Base-by-base conservation (phyloP, 1,139 yeast genomes). In the Geotrichum carabidarum region DNA sequence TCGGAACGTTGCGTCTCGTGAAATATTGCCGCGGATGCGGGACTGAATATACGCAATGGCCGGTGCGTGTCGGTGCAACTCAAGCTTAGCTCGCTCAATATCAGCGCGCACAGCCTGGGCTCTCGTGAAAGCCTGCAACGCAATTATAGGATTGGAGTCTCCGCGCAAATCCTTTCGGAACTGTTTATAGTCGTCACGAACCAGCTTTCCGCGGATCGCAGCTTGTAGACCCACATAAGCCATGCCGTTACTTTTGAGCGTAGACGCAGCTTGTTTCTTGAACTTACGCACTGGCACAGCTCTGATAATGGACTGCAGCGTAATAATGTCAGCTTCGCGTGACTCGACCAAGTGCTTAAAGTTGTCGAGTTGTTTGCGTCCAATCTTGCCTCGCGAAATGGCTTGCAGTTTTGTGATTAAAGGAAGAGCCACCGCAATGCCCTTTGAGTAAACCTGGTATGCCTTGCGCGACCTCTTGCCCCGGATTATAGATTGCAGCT, bases 281-380 rank as follows among this genome's bases (percentile, higher is more conserved):
- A 53, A 48, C 4, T 27, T 8, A 3, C 52, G 14, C 4, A 42
- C 50, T 8, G 56, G 52, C n/a, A 42, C 14, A 9, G 56, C 71
- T 22, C 72, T 59, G 18, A 75, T 64, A 0, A 68, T 57, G 0
- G 84, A 70, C 63, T 85, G 93, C 2, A 84, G 65, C 0, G 58
- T 64, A n/a, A 77, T 70, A 8, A 83, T 65, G 0, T 63, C 57
- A 1, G 44, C 12, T 8, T 55, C 54, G 8, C 44, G 22, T 18
- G 17, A 9, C 27, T 42, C 15, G 4, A 51, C 18, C 9, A 38
- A 27, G 8, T 15, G 18, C 27, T 51, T 41, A 8, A 54, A 42
- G 37, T 48, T 50, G 15, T 32, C 22, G n/a, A 52, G 32, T 15
- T 50, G 47, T n/a, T 27, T 18, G 18, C 59, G 53, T 9, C 44